phyloP scores from a whole-genome alignment of 2,329 filamentous ascomycete genomes.

The Bipolaris victoriae region DNA sequence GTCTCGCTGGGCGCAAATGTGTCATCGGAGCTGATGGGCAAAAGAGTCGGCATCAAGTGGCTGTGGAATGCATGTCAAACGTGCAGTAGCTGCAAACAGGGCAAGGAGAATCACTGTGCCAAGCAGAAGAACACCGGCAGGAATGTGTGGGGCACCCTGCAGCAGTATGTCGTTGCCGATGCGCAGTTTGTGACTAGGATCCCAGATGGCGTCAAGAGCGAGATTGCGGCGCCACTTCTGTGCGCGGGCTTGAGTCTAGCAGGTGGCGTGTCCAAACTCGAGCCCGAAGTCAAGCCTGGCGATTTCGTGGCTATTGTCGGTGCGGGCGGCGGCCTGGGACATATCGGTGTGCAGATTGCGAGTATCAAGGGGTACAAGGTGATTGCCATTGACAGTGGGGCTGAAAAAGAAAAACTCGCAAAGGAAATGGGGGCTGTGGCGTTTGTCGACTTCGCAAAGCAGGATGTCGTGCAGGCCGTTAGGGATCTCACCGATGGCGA shows the following conservation, averaged over 20 bases:
- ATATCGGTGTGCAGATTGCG: conserved; percentile 77
- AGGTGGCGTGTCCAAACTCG: conserved; percentile 82
- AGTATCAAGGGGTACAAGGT: conserved; percentile 84
- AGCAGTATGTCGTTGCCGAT: conserved; percentile 45
- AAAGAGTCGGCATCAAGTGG: conserved; percentile 55
- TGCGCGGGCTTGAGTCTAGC: conserved; percentile 65
- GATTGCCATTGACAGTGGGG: conserved; percentile 83
- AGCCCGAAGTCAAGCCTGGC: conserved; percentile 73
- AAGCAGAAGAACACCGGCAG: conserved; percentile 53
- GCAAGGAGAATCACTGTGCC: conserved; percentile 51
- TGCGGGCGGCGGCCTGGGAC: conserved; percentile 81
- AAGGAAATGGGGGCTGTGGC: conserved; percentile 70
- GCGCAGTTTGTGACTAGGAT: conserved; percentile 43
- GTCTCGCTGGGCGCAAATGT: conserved; percentile 45
- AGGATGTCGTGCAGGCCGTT: conserved; percentile 50
- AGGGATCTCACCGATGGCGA: conserved; percentile 51
- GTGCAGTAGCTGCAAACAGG: conserved; percentile 47
- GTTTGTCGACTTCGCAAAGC: conserved; percentile 79
- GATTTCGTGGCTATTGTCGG: conserved; percentile 83
- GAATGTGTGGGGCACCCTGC: conserved; percentile 45
- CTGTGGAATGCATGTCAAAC: conserved; percentile 51
- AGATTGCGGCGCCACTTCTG: conserved; percentile 46
- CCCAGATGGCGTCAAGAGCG: conserved; percentile 46
- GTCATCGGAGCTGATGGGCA: conserved; percentile 34
- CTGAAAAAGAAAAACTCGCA: conserved; percentile 76